These are phyloP conservation scores for Penicillium cinerascens DNA, from an alignment of 495 filamentous ascomycete species.

Conservation along the genomic window DNA sequence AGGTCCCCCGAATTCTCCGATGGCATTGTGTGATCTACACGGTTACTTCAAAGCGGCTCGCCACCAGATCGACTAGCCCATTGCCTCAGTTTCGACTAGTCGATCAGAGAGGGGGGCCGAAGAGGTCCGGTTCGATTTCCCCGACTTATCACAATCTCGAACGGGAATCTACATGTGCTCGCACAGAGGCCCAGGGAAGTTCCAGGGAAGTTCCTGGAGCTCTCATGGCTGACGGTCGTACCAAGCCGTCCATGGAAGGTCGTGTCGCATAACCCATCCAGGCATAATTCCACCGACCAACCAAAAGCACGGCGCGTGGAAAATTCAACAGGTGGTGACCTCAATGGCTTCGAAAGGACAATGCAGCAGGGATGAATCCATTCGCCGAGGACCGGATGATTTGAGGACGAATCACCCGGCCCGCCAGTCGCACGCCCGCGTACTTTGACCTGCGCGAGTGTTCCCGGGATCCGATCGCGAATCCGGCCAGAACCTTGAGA, in stretches of 20 bases:
- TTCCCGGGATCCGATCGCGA: conserved; percentile 11
- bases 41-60: neutral
- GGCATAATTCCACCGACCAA: neutral
- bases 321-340: conserved; percentile 1
- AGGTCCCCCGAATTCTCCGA: neutral
- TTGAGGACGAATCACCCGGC: conserved; percentile 12
- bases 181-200: neutral
- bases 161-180: conserved; percentile 1
- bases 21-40: neutral
- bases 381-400: conserved; percentile 23
- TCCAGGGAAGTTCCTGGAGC: neutral
- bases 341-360: conserved; percentile 4
- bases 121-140: neutral
- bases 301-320: conserved; percentile 1
- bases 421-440: conserved; percentile 16
- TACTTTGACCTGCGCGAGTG: neutral
- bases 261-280: neutral
- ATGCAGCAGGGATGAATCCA: neutral
- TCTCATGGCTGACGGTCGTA: neutral
- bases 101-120: neutral
- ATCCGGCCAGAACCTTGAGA: conserved; percentile 15
- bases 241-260: neutral
- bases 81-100: neutral
- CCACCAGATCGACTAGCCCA: neutral
- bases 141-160: neutral